A percentile compares a stretch with the other conserved stretches of the same genome.
phyloP scores from a whole-genome alignment of 805 yeast genomes.

The Candida yuanshanica region DNA sequence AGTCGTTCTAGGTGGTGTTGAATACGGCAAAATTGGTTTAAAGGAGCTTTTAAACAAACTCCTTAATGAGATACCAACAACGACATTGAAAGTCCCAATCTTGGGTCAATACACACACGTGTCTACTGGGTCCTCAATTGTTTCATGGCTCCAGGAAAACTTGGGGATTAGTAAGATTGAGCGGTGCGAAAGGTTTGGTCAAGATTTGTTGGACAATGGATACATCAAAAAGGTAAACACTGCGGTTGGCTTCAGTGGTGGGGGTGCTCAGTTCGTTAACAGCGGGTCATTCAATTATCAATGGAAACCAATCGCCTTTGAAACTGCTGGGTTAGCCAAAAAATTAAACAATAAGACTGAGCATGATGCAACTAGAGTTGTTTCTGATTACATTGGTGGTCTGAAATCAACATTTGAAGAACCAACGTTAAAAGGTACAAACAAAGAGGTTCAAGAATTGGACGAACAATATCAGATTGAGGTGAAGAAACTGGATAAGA shows the following conservation, averaged over 20 bases:
- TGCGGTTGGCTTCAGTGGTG: constrained; percentile 64
- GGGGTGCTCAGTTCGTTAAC: constrained; percentile 69
- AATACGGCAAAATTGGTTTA: constrained; percentile 35
- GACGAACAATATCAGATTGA: constrained; percentile 52
- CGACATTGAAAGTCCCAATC: constrained; percentile 56
- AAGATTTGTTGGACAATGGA: constrained; percentile 57
- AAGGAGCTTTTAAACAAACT: constrained; percentile 37
- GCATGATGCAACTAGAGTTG: constrained; percentile 14
- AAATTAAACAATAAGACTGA: constrained; percentile 19
- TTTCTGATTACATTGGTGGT: constrained; percentile 18
- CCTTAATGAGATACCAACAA: constrained; percentile 45
- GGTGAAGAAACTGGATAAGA: constrained; percentile 54
- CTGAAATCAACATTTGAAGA: constrained; percentile 37
- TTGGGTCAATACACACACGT: constrained; percentile 63
- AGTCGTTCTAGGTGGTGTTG: constrained; percentile 30
- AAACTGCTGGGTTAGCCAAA: constrained; percentile 34
- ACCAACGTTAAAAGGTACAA: constrained; percentile 44
- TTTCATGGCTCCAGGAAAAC: constrained; percentile 51
- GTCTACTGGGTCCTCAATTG: constrained; percentile 54
- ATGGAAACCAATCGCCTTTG: constrained; percentile 70
- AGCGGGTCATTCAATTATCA: constrained; percentile 71
- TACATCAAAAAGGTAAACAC: constrained; percentile 47
- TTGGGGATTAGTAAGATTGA: constrained; percentile 41
- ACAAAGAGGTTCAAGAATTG: constrained; percentile 50
- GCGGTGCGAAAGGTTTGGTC: constrained; percentile 69